phyloP scores from a whole-genome alignment of 148 eudicot species.

The Chenopodium suecicum region DNA sequence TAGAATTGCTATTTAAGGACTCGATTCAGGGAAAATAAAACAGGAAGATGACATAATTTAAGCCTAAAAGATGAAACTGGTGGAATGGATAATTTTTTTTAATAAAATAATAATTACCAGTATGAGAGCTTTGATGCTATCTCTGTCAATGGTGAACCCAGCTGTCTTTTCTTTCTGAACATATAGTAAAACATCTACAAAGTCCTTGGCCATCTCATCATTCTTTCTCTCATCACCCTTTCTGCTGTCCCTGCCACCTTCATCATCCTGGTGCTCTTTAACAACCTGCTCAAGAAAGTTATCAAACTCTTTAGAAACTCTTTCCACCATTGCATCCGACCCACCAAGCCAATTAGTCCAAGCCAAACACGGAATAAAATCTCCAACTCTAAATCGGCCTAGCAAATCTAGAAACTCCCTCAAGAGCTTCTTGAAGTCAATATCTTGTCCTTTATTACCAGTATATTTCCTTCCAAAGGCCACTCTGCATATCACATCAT shows the following conservation, averaged over 20 bases:
- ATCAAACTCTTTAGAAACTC: constrained; percentile 38
- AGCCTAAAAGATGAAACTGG: neutral
- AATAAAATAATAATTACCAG: constrained; percentile 25
- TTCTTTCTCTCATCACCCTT: neutral
- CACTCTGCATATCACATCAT: constrained; percentile 32
- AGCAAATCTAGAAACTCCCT: constrained; percentile 37
- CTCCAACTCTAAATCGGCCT: constrained; percentile 32
- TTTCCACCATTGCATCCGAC: constrained; percentile 44
- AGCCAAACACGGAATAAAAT: constrained; percentile 46
- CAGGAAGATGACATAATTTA: neutral
- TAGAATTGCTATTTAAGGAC: neutral
- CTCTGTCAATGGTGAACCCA: constrained; percentile 33
- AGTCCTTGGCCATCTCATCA: constrained; percentile 35
- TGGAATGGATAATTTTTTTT: no score
- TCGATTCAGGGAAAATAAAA: neutral
- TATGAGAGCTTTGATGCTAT: constrained; percentile 45
- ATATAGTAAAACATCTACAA: constrained; percentile 58
- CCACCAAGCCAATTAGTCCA: constrained; percentile 55
- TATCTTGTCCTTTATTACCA: constrained; percentile 27
- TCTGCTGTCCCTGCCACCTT: neutral
- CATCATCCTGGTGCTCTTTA: constrained; percentile 20
- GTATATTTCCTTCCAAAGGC: constrained; percentile 55
- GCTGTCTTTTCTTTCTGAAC: constrained; percentile 31
- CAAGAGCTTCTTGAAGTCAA: constrained; percentile 31
- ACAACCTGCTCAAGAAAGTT: constrained; percentile 50